These are phyloP conservation scores for Eucommia ulmoides DNA, from an alignment of 257 asterid species.

Conservation along the genomic window DNA sequence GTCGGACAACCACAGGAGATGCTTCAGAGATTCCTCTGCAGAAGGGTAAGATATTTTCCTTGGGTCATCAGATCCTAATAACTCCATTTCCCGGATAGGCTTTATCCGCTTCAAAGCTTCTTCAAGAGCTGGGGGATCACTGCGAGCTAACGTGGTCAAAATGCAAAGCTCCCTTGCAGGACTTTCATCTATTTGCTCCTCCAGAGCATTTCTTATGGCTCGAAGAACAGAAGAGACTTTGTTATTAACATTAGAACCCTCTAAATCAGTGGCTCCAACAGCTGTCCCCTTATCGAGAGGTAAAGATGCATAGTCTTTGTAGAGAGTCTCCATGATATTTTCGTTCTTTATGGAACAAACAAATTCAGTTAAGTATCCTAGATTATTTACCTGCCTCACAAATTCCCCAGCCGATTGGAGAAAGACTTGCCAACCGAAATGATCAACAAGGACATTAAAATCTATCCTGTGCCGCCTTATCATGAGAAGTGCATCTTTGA, in stretches of 20 bases:
- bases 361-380: constrained; percentile 78
- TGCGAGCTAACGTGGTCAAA: constrained; percentile 83
- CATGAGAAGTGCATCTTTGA: constrained; percentile 75
- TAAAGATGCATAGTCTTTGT: constrained; percentile 36
- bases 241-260: constrained; percentile 23
- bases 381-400: constrained; percentile 66
- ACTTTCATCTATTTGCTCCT: constrained; percentile 52
- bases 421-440: constrained; percentile 79
- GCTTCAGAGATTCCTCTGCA: constrained; percentile 92
- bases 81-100: constrained; percentile 69
- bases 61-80: constrained; percentile 44
- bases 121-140: constrained; percentile 78
- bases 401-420: constrained; percentile 56
- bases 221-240: constrained; percentile 48
- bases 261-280: constrained; percentile 20
- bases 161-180: constrained; percentile 90
- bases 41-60: constrained; percentile 45
- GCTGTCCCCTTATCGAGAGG: constrained; percentile 20
- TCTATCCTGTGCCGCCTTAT: constrained; percentile 90
- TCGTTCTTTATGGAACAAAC: constrained; percentile 69
- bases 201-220: constrained; percentile 75
- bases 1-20: constrained; percentile 83
- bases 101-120: constrained; percentile 80
- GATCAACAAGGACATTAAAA: constrained; percentile 79
- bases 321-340: constrained; percentile 65